Evolutionary conservation across 2,329 filamentous ascomycete genomes (phyloP).

Genomic region (Fusarium guadeloupense): DNA sequence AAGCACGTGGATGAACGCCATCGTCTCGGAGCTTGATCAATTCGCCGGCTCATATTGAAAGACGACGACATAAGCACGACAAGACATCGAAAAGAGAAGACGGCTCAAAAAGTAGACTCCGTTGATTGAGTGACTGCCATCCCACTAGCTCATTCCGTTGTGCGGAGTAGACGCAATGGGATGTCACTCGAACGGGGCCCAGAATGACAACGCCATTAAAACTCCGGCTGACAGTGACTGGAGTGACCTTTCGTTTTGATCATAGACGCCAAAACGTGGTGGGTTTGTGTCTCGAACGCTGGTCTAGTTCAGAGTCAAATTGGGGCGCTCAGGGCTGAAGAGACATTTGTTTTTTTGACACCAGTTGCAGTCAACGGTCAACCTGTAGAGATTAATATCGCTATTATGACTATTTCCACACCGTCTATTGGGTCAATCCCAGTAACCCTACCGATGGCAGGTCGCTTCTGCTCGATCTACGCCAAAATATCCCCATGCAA

Average conservation of each 20-base stretch:
- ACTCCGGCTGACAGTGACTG: neutral
- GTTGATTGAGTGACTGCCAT: neutral
- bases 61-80: neutral
- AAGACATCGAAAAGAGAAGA: neutral
- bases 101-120: constrained; percentile 30
- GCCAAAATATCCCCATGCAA: neutral
- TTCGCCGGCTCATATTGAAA: constrained; percentile 1
- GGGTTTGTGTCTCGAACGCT: too few species aligned
- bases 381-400: too few species aligned
- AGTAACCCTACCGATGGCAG: neutral
- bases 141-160: neutral
- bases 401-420: neutral
- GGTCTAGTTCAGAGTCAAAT: too few species aligned
- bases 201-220: neutral
- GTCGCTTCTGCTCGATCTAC: constrained; percentile 13
- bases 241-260: neutral
- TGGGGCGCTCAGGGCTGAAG: neutral
- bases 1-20: constrained; percentile 8
- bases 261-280: too few species aligned
- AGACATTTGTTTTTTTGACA: too few species aligned
- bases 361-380: too few species aligned
- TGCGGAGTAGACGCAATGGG: neutral
- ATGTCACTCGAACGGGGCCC: neutral
- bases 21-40: constrained; percentile 24
- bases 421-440: neutral